phyloP scores from a whole-genome alignment of 2,329 filamentous ascomycete species.

The Ceratocystis destructans region DNA sequence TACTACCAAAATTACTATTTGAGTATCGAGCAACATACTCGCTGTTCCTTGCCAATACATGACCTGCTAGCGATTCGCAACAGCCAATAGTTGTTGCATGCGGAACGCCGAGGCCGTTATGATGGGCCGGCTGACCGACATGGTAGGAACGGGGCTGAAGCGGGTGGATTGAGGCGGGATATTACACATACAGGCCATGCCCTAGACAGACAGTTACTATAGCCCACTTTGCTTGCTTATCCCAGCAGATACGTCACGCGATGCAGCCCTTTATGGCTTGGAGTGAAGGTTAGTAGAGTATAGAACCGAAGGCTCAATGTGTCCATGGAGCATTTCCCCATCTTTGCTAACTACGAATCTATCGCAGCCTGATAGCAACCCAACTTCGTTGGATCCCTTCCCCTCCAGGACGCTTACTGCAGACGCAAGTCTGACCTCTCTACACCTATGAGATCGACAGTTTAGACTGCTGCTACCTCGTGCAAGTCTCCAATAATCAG shows the following conservation, averaged over 20 bases:
- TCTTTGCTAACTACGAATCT: too few relatives aligned
- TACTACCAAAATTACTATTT: neutral
- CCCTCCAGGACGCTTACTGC: too few relatives aligned
- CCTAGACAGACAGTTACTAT: neutral
- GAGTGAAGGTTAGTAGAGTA: neutral
- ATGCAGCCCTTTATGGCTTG: neutral
- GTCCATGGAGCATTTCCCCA: too few relatives aligned
- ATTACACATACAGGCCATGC: neutral
- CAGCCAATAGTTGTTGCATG: neutral
- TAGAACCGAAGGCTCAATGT: too few relatives aligned
- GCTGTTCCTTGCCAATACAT: neutral
- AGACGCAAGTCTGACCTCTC: too few relatives aligned
- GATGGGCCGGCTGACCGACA: neutral
- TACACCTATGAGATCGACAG: too few relatives aligned
- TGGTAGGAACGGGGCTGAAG: neutral
- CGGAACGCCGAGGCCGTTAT: neutral
- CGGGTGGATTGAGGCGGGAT: neutral
- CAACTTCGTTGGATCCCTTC: too few relatives aligned
- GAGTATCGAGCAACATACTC: neutral
- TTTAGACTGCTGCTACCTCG: too few relatives aligned
- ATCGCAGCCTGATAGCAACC: too few relatives aligned
- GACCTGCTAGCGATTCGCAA: neutral
- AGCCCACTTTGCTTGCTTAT: neutral
- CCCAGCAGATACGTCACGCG: neutral
- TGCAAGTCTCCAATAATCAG: too few relatives aligned